Conservation (phyloP, 106 monocot genomes). For the Platanthera guangdongensis region DNA sequence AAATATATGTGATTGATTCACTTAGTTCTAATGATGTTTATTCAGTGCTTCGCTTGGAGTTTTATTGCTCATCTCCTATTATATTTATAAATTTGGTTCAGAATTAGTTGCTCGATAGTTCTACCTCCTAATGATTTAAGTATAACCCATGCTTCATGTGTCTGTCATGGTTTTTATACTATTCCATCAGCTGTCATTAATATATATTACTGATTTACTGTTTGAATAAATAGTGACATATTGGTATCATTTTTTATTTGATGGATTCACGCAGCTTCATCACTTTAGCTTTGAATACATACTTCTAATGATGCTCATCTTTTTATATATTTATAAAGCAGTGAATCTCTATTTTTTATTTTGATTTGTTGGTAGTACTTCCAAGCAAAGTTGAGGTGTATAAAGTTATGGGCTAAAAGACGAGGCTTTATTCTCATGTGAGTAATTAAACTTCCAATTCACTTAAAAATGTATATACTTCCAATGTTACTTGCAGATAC, state of each 20-base stretch:
- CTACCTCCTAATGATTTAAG: background rate
- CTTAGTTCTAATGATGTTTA: background rate
- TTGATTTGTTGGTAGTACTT: conserved; percentile 25
- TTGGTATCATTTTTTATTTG: too few species aligned
- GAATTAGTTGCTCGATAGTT: too few species aligned
- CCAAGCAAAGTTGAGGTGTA: conserved; percentile 35
- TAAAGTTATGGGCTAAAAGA: conserved; percentile 51
- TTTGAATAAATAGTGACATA: too few species aligned
- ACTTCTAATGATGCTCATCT: background rate
- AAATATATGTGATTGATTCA: too few species aligned
- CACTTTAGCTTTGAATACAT: background rate
- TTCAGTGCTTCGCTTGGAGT: too few species aligned
- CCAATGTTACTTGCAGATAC: conserved; percentile 19
- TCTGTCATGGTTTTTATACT: background rate
- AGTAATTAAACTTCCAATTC: conserved; percentile 5
- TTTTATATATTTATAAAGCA: background rate
- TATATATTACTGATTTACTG: too few species aligned
- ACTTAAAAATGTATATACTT: conserved; percentile 4
- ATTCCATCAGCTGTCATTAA: too few species aligned
- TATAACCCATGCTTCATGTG: background rate
- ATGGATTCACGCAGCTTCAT: background rate
- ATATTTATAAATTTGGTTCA: too few species aligned
- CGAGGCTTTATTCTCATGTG: conserved; percentile 57
- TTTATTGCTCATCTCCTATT: too few species aligned
- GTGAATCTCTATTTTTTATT: background rate